A percentile compares a stretch with the other conserved stretches of the same genome.
These are phyloP conservation scores for Pulveroboletus sp. DNA, from an alignment of 768 basidiomycete genomes.

Conservation along the genomic window DNA sequence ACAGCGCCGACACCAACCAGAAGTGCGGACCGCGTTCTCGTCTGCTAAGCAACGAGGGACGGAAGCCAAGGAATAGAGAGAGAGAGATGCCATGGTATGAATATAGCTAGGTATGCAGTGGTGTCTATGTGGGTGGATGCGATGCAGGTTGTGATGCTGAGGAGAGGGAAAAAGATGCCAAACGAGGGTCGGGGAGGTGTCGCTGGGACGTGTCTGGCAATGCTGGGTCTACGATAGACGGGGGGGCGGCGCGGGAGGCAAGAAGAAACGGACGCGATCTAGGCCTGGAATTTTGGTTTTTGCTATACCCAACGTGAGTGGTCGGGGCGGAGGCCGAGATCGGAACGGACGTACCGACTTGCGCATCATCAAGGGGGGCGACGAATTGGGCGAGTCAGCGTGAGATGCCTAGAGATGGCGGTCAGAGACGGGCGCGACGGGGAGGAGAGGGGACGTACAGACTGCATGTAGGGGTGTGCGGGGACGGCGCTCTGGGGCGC, in stretches of 20 bases:
- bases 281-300: slow-evolving; percentile 36
- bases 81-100: slow-evolving; percentile 33
- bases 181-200: slow-evolving; percentile 15
- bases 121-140: slow-evolving; percentile 28
- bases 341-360: slow-evolving; percentile 38
- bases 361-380: slow-evolving; percentile 54
- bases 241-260: slow-evolving; percentile 3
- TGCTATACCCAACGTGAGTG: slow-evolving; percentile 14
- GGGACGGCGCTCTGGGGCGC: slow-evolving; percentile 33
- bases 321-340: not conserved
- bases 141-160: slow-evolving; percentile 22
- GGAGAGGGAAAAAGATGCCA: slow-evolving; percentile 5
- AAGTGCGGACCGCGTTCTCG: no score
- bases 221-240: slow-evolving; percentile 23
- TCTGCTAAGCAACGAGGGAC: not conserved
- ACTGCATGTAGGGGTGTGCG: slow-evolving; percentile 33
- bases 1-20: slow-evolving; percentile 18
- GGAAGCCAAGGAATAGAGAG: slow-evolving; percentile 1
- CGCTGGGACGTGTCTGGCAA: slow-evolving; percentile 10
- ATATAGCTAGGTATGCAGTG: slow-evolving; percentile 34
- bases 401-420: slow-evolving; percentile 31
- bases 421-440: slow-evolving; percentile 5
- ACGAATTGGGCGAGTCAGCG: slow-evolving; percentile 36
- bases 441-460: slow-evolving; percentile 30
- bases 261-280: slow-evolving; percentile 4